Base-by-base conservation (phyloP, 1,284 basidiomycete genomes). In the Fomitopsis schrenkii region DNA sequence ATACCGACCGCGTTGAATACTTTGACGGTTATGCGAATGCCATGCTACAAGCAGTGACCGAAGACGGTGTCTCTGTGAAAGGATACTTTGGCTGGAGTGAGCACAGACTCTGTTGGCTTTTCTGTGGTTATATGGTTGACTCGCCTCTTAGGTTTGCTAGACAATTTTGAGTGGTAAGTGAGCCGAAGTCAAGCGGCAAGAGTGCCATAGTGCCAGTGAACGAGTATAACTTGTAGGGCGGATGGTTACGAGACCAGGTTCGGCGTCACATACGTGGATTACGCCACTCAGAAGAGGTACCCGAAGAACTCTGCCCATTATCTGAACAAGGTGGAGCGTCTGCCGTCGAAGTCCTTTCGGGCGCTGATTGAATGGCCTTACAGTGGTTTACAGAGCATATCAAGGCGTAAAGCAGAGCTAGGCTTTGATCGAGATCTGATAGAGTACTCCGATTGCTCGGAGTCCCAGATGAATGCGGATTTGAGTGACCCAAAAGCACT, bases 11-110 rank as follows among this genome's bases (percentile, higher is more conserved):
- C 14, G 78, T 90, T 26, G 79, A 84, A 57, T 92, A 90, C 72
- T 93, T 83, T 76, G 72, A 79, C 19, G 87, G 85, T 2, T 86
- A 88, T 63, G 83, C 86, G 9, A 71, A 80, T 19, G 83, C 85
- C 0, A 68, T 93, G 41, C 70, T 83, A 48, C 77, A 80, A 19
- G 87, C 89, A 15, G 76, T 88, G 35, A 76, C 78, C 33, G 77
- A 84, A 54, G 90, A 93, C 69, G 83, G 84, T 1, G 86, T 90
- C 10, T 81, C 86, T 57, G 75, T 92, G 45, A 74, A 81, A 55
- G 83, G 84, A 1, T 93, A 91, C 73, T 89, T 91, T 75, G 85
- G 84, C 17, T 90, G 87, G 87, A 88, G 84, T 84, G 62, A 58
- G 76, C 5, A 40, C 52, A 0, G 17, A 22, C 22, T 52, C 12